phyloP scores from a whole-genome alignment of 2,329 filamentous ascomycete genomes.

The Phialocephala subalpina region DNA sequence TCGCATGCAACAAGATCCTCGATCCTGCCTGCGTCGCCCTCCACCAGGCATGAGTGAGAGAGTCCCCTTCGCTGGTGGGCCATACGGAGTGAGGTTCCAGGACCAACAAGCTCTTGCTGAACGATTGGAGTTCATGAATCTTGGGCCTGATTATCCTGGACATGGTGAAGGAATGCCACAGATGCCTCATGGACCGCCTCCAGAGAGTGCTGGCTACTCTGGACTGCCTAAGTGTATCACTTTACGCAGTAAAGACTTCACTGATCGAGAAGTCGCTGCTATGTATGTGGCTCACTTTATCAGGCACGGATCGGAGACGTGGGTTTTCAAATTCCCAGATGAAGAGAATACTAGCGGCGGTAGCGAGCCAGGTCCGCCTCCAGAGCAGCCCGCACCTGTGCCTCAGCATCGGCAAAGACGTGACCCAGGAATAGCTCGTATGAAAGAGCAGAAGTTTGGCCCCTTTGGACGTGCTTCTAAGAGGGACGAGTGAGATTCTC shows the following conservation, averaged over 20 bases:
- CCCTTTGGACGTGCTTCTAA: background rate
- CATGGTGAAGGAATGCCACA: background rate
- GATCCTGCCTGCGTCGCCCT: background rate
- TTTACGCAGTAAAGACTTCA: background rate
- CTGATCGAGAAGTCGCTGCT: background rate
- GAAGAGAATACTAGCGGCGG: background rate
- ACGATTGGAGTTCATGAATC: background rate
- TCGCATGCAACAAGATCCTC: background rate
- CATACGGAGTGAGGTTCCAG: background rate
- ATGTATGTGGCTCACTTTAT: slow-evolving; percentile 6
- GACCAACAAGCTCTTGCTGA: background rate
- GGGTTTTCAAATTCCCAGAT: background rate
- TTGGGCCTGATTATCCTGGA: background rate
- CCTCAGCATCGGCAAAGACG: background rate
- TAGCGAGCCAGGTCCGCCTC: background rate
- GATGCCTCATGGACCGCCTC: background rate
- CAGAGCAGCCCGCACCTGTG: background rate
- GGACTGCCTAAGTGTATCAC: background rate
- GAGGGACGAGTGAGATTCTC: background rate
- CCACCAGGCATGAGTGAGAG: background rate
- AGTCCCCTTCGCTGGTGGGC: background rate
- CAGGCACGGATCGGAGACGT: background rate
- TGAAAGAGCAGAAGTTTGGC: background rate
- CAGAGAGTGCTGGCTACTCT: background rate
- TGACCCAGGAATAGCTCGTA: background rate